Base-by-base conservation (phyloP, 2,329 filamentous ascomycete species). In the Neofusicoccum umdonicola region DNA sequence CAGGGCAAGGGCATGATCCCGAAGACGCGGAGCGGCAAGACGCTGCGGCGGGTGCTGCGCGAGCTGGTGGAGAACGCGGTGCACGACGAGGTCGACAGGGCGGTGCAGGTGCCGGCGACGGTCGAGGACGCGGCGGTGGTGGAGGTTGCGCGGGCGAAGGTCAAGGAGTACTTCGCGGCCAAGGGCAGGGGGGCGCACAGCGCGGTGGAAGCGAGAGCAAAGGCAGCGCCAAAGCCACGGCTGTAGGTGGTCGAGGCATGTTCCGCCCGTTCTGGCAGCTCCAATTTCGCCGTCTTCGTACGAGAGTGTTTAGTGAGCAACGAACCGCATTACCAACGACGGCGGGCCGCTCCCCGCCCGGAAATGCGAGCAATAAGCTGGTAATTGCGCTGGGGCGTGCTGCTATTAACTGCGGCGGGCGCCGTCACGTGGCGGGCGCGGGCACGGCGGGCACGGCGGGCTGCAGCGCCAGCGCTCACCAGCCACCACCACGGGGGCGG, bases 11-110 rank as follows among this genome's bases (percentile, higher is more conserved):
- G 89, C 15, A 93, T 96, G 84, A 97, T 97, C 61, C 93, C 94
- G 5, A 93, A 93, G 81, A 97, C 94, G 15, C 81, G 93, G 34
- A 92, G 89, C n/a, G 94, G 94, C 34, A 98, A 97, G 84, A 97
- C 92, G 4, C 77, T 97, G 66, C 83, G 93, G 3, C 83, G 93
- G 27, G 92, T 96, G 37, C 78, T 97, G 74, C 84, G 91, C 37
- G 91, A 96, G 78, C 79, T 97, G 69, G 79, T 96, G 15, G 93
- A 97, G 80, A 92, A 96, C 73, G 92, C 87, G 0, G 87, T 89
- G 4, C 84, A 89, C 66, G 91, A 86, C 0, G 86, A 93, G 31
- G 90, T 90, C 70, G 88, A 89, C 15, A 90, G 87, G 74, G 81
- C 85, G 54, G 89, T 97, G 1, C 83, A 83, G 67, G 86, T 94